These are phyloP conservation scores for Mycothermus thermophilus DNA, from an alignment of 495 filamentous ascomycete genomes.

Conservation along the genomic window DNA sequence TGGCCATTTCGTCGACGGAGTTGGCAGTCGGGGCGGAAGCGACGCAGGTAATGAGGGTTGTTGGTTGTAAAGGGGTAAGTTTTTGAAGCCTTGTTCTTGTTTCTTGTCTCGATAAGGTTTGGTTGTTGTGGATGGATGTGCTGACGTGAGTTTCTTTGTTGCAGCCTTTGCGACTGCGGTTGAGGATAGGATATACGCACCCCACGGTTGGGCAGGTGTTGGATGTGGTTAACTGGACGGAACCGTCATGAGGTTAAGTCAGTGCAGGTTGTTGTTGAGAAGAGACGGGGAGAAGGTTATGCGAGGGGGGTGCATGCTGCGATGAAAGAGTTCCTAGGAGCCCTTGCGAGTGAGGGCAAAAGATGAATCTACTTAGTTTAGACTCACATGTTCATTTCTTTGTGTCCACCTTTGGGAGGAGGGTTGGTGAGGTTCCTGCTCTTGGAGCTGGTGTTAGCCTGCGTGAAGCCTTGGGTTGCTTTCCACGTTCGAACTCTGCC, in stretches of 20 bases:
- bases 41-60: constrained; percentile 74
- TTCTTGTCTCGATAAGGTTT: too few species aligned
- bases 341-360: not conserved
- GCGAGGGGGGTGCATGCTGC: not conserved
- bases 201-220: constrained; percentile 54
- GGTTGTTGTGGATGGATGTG: too few species aligned
- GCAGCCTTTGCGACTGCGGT: constrained; percentile 55
- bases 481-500: too few species aligned
- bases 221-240: constrained; percentile 94
- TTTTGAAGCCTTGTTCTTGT: too few species aligned
- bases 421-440: too few species aligned
- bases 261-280: not conserved
- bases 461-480: too few species aligned
- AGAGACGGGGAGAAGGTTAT: not conserved
- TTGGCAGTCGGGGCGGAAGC: constrained; percentile 67
- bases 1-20: constrained; percentile 69
- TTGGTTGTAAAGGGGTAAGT: constrained; percentile 74
- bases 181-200: constrained; percentile 69
- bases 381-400: not conserved
- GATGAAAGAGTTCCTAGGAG: too few species aligned
- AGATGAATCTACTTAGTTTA: not conserved
- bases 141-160: too few species aligned
- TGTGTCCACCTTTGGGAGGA: too few species aligned
- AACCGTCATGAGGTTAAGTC: constrained; percentile 39
- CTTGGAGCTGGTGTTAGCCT: too few species aligned